These are phyloP conservation scores for Tulasnella sp. DNA, from an alignment of 768 basidiomycete species.

Conservation along the genomic window DNA sequence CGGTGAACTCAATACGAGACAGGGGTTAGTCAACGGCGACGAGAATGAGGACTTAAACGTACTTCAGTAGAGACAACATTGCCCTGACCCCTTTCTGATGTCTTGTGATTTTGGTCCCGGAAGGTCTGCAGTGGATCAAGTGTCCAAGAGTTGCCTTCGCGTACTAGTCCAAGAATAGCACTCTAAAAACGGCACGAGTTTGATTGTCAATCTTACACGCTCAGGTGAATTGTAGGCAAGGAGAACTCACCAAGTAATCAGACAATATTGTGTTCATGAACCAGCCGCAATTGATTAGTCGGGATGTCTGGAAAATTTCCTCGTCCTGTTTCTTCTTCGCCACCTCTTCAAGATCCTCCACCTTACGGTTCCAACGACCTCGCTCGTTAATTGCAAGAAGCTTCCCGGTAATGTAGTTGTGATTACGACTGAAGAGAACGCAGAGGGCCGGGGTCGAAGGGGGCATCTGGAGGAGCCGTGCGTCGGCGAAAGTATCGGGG, in stretches of 20 bases:
- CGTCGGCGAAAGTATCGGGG: constrained; percentile 72
- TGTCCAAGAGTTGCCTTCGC: constrained; percentile 11
- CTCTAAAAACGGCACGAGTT: not conserved
- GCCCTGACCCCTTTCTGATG: constrained; percentile 1
- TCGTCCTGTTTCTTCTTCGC: constrained; percentile 14
- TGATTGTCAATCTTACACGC: not conserved
- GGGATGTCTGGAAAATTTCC: constrained; percentile 33
- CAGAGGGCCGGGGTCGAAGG: constrained; percentile 50
- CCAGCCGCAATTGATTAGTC: constrained; percentile 57
- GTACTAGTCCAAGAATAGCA: constrained; percentile 7
- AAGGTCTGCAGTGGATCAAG: not conserved
- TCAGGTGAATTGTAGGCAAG: not conserved
- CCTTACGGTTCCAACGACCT: constrained; percentile 47
- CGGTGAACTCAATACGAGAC: not conserved
- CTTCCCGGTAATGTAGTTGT: constrained; percentile 59
- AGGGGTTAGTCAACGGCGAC: not conserved
- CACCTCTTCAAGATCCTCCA: constrained; percentile 25
- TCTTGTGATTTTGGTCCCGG: not conserved
- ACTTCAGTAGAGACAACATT: constrained; percentile 14
- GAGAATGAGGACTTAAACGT: not conserved
- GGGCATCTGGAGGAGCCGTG: constrained; percentile 68
- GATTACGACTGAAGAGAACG: constrained; percentile 78
- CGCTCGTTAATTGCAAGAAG: constrained; percentile 76
- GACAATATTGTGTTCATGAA: constrained; percentile 22
- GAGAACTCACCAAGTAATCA: constrained; percentile 20